Conservation (phyloP, 371 early-diverging fungal species). For the Saksenaea oblongispora region DNA sequence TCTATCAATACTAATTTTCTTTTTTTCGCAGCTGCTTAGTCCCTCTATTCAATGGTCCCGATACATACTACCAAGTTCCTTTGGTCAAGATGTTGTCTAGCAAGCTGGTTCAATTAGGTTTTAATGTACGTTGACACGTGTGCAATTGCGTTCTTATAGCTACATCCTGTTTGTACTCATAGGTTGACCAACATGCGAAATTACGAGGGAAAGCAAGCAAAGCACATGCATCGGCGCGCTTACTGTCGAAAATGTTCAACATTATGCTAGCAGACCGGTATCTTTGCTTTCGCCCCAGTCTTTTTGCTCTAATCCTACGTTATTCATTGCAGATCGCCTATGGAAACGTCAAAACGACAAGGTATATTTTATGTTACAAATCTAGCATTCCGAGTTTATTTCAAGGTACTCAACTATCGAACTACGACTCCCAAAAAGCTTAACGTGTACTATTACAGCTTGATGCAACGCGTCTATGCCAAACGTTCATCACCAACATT, state of each 20-base stretch:
- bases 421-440: neutral
- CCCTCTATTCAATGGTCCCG: slow-evolving; percentile 19
- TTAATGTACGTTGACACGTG: slow-evolving; percentile 3
- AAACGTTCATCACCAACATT: slow-evolving; percentile 57
- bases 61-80: slow-evolving; percentile 13
- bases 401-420: slow-evolving; percentile 32
- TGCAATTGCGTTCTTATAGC: neutral
- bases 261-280: slow-evolving; percentile 30
- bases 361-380: slow-evolving; percentile 57
- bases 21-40: slow-evolving; percentile 11
- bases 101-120: slow-evolving; percentile 17
- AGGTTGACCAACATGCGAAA: slow-evolving; percentile 12
- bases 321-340: slow-evolving; percentile 17
- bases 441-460: slow-evolving; percentile 10
- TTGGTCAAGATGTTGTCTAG: slow-evolving; percentile 14
- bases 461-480: slow-evolving; percentile 42
- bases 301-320: slow-evolving; percentile 31
- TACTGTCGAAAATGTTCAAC: slow-evolving; percentile 25
- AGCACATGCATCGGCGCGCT: slow-evolving; percentile 18
- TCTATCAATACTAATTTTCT: neutral
- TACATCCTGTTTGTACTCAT: neutral
- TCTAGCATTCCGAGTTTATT: slow-evolving; percentile 56
- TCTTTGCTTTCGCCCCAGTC: neutral
- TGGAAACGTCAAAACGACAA: slow-evolving; percentile 48
- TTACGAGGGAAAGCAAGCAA: slow-evolving; percentile 14